phyloP scores from a whole-genome alignment of 305 asterid genomes.

The Fraxinus angustifolia region DNA sequence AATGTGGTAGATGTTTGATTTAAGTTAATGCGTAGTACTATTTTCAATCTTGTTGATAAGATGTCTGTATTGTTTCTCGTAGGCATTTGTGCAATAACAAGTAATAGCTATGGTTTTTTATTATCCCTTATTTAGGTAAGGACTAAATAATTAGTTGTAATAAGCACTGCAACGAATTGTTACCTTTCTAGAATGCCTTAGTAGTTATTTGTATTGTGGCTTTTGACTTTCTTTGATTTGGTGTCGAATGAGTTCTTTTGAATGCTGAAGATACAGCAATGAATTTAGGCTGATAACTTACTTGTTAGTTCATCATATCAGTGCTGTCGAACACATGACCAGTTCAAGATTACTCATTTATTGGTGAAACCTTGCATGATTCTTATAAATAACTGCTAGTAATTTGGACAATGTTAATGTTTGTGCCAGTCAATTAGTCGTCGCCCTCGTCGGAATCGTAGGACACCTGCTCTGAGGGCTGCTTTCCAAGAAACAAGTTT shows the following conservation, averaged over 20 bases:
- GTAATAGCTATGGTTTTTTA: not conserved
- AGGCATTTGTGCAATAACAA: not conserved
- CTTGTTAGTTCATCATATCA: not conserved
- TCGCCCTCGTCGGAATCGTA: constrained; percentile 91
- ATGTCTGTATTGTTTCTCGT: not conserved
- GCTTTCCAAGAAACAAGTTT: constrained; percentile 86
- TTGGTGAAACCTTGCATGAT: not conserved
- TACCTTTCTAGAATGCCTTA: not conserved
- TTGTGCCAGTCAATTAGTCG: constrained; percentile 58
- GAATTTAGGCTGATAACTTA: constrained; percentile 2
- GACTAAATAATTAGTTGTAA: not conserved
- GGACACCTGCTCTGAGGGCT: constrained; percentile 68
- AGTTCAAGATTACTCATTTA: not conserved
- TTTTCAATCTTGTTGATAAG: not conserved
- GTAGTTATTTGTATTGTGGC: not conserved
- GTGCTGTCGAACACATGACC: not conserved
- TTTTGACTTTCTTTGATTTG: not conserved
- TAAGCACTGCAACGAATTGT: not conserved
- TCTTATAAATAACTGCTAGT: not conserved
- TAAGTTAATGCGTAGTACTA: not conserved
- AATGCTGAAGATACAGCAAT: constrained; percentile 4
- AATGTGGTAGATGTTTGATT: constrained; percentile 1
- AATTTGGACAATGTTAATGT: constrained; percentile 1
- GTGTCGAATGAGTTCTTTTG: not conserved
- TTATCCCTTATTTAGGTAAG: not conserved